A percentile compares a stretch with the other conserved stretches of the same genome.
Evolutionary conservation across 495 filamentous ascomycete genomes (phyloP).

Genomic region (Penicillium tannophilum): DNA sequence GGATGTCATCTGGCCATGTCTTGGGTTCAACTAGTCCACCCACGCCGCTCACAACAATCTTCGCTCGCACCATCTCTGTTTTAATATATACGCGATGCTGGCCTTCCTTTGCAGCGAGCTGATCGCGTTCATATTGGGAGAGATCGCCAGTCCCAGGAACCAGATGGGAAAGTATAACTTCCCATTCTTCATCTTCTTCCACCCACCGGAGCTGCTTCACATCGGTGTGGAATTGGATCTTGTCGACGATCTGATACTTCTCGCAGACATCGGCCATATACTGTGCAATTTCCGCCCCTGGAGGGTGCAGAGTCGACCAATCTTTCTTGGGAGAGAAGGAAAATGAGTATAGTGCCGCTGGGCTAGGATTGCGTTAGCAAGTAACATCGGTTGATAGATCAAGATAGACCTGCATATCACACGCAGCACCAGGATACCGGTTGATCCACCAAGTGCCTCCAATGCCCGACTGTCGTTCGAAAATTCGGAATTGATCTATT

Average conservation of each 20-base stretch:
- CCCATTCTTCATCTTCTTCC: constrained; percentile 57
- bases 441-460: constrained; percentile 74
- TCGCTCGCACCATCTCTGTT: constrained; percentile 52
- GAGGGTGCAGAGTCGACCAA: constrained; percentile 59
- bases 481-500: constrained; percentile 65
- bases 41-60: constrained; percentile 58
- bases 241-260: constrained; percentile 58
- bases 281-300: constrained; percentile 56
- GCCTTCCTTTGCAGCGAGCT: constrained; percentile 34
- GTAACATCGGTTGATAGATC: background rate
- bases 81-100: constrained; percentile 40
- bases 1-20: constrained; percentile 50
- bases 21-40: constrained; percentile 58
- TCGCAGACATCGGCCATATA: constrained; percentile 62
- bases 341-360: constrained; percentile 63
- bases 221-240: constrained; percentile 61
- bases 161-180: constrained; percentile 51
- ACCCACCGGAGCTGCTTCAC: constrained; percentile 50
- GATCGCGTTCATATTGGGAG: constrained; percentile 32
- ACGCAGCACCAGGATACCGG: constrained; percentile 65
- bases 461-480: constrained; percentile 61
- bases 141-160: constrained; percentile 56
- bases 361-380: constrained; percentile 31
- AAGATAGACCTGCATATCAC: constrained; percentile 41
- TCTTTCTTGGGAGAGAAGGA: constrained; percentile 60